A percentile compares a stretch with the other conserved stretches of the same genome.
These are phyloP conservation scores for Tirmania nivea DNA, from an alignment of 495 filamentous ascomycete genomes.

Conservation along the genomic window DNA sequence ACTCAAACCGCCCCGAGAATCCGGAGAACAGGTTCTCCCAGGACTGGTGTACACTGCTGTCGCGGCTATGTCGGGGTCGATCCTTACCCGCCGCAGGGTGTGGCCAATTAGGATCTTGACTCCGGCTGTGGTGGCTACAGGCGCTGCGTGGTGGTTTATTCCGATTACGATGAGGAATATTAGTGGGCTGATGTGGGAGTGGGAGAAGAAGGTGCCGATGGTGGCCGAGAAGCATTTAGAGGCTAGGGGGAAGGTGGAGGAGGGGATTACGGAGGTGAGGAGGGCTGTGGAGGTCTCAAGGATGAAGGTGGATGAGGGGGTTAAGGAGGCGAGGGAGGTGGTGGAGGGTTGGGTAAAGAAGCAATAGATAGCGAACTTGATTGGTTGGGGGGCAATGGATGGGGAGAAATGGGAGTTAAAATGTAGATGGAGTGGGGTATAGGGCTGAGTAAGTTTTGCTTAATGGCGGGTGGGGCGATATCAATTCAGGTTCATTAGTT, in stretches of 20 bases:
- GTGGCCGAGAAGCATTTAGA: conserved; percentile 55
- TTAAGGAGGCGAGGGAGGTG: conserved; percentile 18
- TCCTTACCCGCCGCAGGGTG: conserved; percentile 66
- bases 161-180: conserved; percentile 73
- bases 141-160: conserved; percentile 50
- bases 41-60: conserved; percentile 78
- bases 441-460: too few species aligned
- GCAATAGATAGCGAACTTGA: background rate
- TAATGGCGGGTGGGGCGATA: too few species aligned
- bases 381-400: background rate
- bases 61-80: conserved; percentile 75
- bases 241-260: conserved; percentile 40
- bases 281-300: conserved; percentile 2
- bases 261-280: conserved; percentile 44
- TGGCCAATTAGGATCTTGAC: conserved; percentile 50
- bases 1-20: conserved; percentile 61
- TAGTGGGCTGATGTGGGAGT: conserved; percentile 59
- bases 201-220: conserved; percentile 65
- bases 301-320: conserved; percentile 24
- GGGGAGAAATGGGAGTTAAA: background rate
- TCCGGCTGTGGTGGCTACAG: conserved; percentile 48
- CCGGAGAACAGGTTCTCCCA: conserved; percentile 64
- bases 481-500: too few species aligned
- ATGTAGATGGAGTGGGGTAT: too few species aligned
- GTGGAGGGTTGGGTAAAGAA: conserved; percentile 1